Conservation (phyloP, 2,329 filamentous ascomycete genomes). For the Leptoxyphium fumago region DNA sequence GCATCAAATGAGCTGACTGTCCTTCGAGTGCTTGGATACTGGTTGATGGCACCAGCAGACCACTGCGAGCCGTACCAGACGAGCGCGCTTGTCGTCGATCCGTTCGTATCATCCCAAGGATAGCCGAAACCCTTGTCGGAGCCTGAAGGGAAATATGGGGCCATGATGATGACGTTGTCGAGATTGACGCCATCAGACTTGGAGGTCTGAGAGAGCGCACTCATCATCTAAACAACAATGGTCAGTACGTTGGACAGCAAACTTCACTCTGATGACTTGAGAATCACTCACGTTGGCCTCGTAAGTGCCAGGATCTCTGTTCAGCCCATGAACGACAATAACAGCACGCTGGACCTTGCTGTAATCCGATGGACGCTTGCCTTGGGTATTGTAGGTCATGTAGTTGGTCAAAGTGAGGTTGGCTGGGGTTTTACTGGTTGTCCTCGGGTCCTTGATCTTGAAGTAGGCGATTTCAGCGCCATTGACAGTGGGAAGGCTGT, state of each 20-base stretch:
- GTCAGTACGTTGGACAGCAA: background rate
- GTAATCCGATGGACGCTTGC: constrained; percentile 9
- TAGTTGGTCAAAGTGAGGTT: constrained; percentile 20
- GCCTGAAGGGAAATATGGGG: constrained; percentile 21
- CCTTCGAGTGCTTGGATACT: constrained; percentile 15
- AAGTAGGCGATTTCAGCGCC: constrained; percentile 17
- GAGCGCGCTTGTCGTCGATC: constrained; percentile 18
- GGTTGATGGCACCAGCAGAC: constrained; percentile 19
- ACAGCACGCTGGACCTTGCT: constrained; percentile 15
- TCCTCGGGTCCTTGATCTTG: constrained; percentile 15
- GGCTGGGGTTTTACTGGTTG: constrained; percentile 5
- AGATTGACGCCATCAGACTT: constrained; percentile 12
- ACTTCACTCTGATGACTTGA: background rate
- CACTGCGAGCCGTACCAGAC: constrained; percentile 21
- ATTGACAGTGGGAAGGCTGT: constrained; percentile 7
- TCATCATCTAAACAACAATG: constrained; percentile 10
- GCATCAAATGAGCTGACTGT: constrained; percentile 17
- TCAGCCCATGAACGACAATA: constrained; percentile 17
- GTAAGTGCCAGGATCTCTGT: constrained; percentile 15
- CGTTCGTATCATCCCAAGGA: constrained; percentile 17
- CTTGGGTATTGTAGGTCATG: constrained; percentile 11
- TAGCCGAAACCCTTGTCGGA: constrained; percentile 19
- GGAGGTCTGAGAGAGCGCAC: constrained; percentile 14
- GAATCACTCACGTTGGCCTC: constrained; percentile 8
- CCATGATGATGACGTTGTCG: constrained; percentile 17